phyloP scores from a whole-genome alignment of 441 rosid species.

The Populus hybrid region DNA sequence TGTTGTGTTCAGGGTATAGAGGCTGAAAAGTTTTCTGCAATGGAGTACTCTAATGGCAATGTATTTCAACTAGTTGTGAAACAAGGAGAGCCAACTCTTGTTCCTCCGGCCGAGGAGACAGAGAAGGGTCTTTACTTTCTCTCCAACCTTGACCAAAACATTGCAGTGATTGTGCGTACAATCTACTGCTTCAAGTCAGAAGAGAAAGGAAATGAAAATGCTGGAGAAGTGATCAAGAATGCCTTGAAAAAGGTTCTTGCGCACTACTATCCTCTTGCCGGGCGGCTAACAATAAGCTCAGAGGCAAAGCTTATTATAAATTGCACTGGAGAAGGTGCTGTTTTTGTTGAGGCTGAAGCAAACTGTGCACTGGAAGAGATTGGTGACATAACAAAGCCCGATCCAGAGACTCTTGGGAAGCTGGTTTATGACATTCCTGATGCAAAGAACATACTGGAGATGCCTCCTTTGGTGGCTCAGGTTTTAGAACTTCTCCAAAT shows the following conservation, averaged over 20 bases:
- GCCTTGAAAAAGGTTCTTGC: conserved; percentile 77
- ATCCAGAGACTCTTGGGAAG: conserved; percentile 70
- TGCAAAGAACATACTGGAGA: conserved; percentile 74
- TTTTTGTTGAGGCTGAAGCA: conserved; percentile 82
- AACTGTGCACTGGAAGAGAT: conserved; percentile 63
- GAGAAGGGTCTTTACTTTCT: conserved; percentile 69
- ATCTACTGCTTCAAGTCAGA: conserved; percentile 76
- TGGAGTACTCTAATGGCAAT: conserved; percentile 38
- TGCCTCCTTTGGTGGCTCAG: conserved; percentile 89
- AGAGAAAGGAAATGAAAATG: conserved; percentile 57
- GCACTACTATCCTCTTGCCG: conserved; percentile 85
- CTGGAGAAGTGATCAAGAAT: conserved; percentile 58
- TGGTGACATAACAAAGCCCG: conserved; percentile 81
- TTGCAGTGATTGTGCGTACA: conserved; percentile 67
- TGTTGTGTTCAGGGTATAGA: conserved; percentile 43
- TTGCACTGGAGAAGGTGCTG: conserved; percentile 83
- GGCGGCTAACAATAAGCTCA: conserved; percentile 67
- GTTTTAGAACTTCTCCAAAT: conserved; percentile 28
- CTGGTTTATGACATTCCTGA: conserved; percentile 77
- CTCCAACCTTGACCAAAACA: conserved; percentile 84
- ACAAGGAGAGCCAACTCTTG: conserved; percentile 54
- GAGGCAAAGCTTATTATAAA: conserved; percentile 77
- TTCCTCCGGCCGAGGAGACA: conserved; percentile 69
- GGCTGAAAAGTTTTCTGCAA: conserved; percentile 30
- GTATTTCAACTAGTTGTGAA: conserved; percentile 47